Base-by-base conservation (phyloP, 495 filamentous ascomycete species). In the Xylaria intraflava region DNA sequence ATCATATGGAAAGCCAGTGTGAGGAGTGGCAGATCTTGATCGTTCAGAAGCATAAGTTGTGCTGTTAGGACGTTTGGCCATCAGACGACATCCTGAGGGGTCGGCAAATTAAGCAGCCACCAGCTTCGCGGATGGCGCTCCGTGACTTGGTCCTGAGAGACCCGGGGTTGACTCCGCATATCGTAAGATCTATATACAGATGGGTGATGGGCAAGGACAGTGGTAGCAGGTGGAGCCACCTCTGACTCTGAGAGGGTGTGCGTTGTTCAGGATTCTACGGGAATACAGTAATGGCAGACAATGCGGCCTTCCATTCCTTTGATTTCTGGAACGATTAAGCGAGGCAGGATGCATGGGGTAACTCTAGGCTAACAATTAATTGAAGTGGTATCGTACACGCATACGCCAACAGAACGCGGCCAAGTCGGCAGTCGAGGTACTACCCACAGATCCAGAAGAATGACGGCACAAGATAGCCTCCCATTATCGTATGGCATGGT, bases 21-120 rank as follows among this genome's bases (percentile, higher is more conserved):
- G 27, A 49, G 47, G 35, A 39, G 45, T 55, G 38, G 19, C 44
- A 41, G 22, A 43, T 35, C 46, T 24, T 36, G 24, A 55, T 55
- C 45, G 35, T 55, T 26, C 45, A 46, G 44, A n/a, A 42, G 19
- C 3, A 19, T 36, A 19, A 1, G n/a, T n/a, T n/a, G 40, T 35
- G 49, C 35, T 31, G n/a, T 29, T 6, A 35, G 27, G 20, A 38
- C 49, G 2, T 29, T 45, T 45, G 40, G n/a, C 35, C 40, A 20
- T 12, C 24, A 27, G 23, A 26, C 38, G 38, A 38, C 51, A 46
- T 46, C 33, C 38, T 46, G 42, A 45, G 41, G 43, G 20, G 38
- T 30, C 42, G 51, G 42, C 12, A 24, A 35, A 40, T 40, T 35
- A 46, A 51, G 39, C 31, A 29, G 42, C 46, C 22, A 5, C 22